Base-by-base conservation (phyloP, 2,329 filamentous ascomycete genomes). In the Thelonectria blattea region DNA sequence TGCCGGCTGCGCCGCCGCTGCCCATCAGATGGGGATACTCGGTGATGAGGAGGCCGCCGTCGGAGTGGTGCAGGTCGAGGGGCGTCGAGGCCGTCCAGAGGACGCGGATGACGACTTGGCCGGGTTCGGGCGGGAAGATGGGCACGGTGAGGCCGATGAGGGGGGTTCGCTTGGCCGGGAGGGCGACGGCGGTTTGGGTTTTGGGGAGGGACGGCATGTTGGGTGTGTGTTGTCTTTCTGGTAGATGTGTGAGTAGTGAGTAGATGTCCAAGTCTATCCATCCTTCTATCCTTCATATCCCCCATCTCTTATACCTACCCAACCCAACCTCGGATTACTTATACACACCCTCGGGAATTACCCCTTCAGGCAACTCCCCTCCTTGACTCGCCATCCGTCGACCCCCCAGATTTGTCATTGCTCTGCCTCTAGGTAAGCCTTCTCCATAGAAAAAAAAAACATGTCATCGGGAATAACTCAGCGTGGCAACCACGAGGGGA, bases 151-250 rank as follows among this genome's bases (percentile, higher is more conserved):
- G 82, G 59, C 89, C 76, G 5, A 74, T 75, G 60, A 90, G 77
- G 0, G 85, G 82, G 3, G 75, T 76, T 56, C 81, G 80, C 15
- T 77, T 74, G 55, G 79, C 80, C 47, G 85, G 81, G 64, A 90
- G 79, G 56, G 87, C 79, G 57, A 87, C 86, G 7, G 85, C 87
- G 69, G 85, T 87, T 77, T 84, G 90, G 10, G 85, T 87, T 65
- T 85, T 83, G 6, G 88, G 89, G 17, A 88, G 78, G 34, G 71
- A 58, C 56, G 59, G 27, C 66, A 71, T 72, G 56, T n/a, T 63
- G 55, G 14, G n/a, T n/a, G n/a, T n/a, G n/a, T n/a, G n/a, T n/a
- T n/a, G n/a, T n/a, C n/a, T n/a, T n/a, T n/a, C 12, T 22, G 27
- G n/a, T 15, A 22, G n/a, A 17, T 42, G 24, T 12, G 11, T 18